phyloP scores from a whole-genome alignment of 2,329 filamentous ascomycete genomes.

The Hirsutella minnesotensis region DNA sequence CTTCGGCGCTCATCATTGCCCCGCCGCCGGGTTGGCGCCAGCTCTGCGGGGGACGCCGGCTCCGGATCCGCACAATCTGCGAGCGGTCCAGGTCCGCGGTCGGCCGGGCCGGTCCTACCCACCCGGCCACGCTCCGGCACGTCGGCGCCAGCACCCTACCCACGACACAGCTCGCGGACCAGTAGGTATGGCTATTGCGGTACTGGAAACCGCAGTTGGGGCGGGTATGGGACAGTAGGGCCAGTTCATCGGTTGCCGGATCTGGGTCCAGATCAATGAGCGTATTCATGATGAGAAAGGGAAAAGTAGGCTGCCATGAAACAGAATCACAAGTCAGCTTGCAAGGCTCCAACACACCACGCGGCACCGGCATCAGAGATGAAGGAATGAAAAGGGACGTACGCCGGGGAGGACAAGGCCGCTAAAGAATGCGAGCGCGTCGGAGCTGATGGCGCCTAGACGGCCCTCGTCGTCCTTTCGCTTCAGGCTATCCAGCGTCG shows the following conservation, averaged over 20 bases:
- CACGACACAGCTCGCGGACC: slow-evolving; percentile 59
- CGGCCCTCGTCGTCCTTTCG: slow-evolving; percentile 46
- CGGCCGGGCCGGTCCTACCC: slow-evolving; percentile 61
- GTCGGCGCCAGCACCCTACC: slow-evolving; percentile 66
- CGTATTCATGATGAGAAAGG: slow-evolving; percentile 69
- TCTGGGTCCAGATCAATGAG: slow-evolving; percentile 65
- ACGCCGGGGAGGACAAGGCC: slow-evolving; percentile 60
- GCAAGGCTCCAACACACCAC: too few species aligned
- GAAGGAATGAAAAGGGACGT: slow-evolving; percentile 1
- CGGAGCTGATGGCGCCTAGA: slow-evolving; percentile 51
- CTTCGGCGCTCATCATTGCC: slow-evolving; percentile 34
- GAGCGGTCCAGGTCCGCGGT: slow-evolving; percentile 54
- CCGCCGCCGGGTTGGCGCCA: slow-evolving; percentile 31
- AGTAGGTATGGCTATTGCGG: slow-evolving; percentile 62
- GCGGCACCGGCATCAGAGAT: too few species aligned
- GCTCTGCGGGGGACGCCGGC: slow-evolving; percentile 24
- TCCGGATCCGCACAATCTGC: slow-evolving; percentile 58
- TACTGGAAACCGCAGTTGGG: slow-evolving; percentile 67
- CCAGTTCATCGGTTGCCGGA: slow-evolving; percentile 50
- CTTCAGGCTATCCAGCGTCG: slow-evolving; percentile 50
- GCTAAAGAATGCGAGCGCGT: slow-evolving; percentile 68
- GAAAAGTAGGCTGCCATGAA: slow-evolving; percentile 39
- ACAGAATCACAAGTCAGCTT: background rate
- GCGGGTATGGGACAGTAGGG: slow-evolving; percentile 55
- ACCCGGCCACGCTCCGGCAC: slow-evolving; percentile 58